Conservation (phyloP, 1,284 basidiomycete species). For the Ceratobasidium sp. region DNA sequence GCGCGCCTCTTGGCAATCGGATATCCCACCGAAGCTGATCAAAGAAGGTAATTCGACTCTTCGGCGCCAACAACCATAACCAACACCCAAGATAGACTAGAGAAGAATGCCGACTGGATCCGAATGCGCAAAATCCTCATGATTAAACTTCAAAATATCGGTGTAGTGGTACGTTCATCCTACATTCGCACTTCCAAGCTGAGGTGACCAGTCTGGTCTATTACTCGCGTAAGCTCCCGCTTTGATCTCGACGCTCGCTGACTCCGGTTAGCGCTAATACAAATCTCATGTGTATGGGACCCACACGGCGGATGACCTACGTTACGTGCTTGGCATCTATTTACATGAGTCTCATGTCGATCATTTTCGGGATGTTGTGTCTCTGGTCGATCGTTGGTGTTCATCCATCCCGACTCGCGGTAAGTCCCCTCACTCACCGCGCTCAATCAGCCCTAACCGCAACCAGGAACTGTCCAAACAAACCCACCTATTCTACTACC, state of each 20-base stretch:
- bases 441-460: too few relatives aligned
- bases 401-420: constrained; percentile 28
- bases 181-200: neutral
- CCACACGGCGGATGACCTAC: constrained; percentile 36
- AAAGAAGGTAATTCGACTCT: constrained; percentile 5
- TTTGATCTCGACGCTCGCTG: neutral
- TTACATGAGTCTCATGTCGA: constrained; percentile 38
- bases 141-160: constrained; percentile 34
- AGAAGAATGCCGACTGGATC: constrained; percentile 22
- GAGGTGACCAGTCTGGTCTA: neutral
- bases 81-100: neutral
- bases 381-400: constrained; percentile 37
- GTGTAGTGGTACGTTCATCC: constrained; percentile 15
- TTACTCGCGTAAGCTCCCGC: constrained; percentile 8
- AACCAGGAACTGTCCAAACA: constrained; percentile 34
- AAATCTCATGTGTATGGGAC: constrained; percentile 22
- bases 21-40: constrained; percentile 13
- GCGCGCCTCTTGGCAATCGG: constrained; percentile 14
- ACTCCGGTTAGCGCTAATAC: constrained; percentile 6
- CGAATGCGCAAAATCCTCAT: constrained; percentile 24
- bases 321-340: constrained; percentile 33
- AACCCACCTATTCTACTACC: constrained; percentile 30
- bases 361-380: constrained; percentile 39
- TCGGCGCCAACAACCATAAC: neutral
- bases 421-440: constrained; percentile 4